A percentile compares a stretch with the other conserved stretches of the same genome.
phyloP scores from a whole-genome alignment of 2,329 filamentous ascomycete species.

The Huntiella moniliformis region DNA sequence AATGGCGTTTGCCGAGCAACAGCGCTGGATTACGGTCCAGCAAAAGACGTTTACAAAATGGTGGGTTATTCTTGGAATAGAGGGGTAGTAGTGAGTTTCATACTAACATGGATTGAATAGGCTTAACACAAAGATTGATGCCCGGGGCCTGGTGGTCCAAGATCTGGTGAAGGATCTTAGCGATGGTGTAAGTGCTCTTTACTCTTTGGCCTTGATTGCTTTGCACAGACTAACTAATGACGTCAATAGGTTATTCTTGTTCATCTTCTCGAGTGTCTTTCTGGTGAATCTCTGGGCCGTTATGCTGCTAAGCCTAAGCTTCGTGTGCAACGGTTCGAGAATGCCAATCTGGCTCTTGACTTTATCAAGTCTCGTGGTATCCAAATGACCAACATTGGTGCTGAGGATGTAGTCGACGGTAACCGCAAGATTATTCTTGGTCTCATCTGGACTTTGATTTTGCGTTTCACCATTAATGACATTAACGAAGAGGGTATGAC shows the following conservation, averaged over 20 bases:
- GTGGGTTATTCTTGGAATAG: conserved; percentile 15
- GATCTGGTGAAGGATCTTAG: conserved; percentile 79
- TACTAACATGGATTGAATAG: conserved; percentile 23
- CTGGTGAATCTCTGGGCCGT: conserved; percentile 80
- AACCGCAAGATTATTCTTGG: conserved; percentile 96
- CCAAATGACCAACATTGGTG: conserved; percentile 95
- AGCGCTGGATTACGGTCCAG: conserved; percentile 63
- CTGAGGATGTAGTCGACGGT: conserved; percentile 93
- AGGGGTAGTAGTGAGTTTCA: not conserved
- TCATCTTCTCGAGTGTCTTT: conserved; percentile 90
- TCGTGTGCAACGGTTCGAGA: conserved; percentile 92
- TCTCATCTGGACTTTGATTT: conserved; percentile 94
- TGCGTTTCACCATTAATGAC: conserved; percentile 94
- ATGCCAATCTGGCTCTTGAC: conserved; percentile 87
- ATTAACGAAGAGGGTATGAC: conserved; percentile 97
- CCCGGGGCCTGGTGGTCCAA: conserved; percentile 58
- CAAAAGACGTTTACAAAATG: conserved; percentile 99
- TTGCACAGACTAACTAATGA: conserved; percentile 1
- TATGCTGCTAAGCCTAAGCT: conserved; percentile 95
- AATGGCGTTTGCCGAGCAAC: conserved; percentile 47
- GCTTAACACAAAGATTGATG: conserved; percentile 89
- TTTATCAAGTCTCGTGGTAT: conserved; percentile 84
- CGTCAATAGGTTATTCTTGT: conserved; percentile 64
- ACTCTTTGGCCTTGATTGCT: conserved; percentile 1
- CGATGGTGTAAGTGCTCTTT: conserved; percentile 55